Evolutionary conservation across 1,284 basidiomycete genomes (phyloP), one percentile per base, ranked within the genome.

Genomic region (Boletus smithii): DNA sequence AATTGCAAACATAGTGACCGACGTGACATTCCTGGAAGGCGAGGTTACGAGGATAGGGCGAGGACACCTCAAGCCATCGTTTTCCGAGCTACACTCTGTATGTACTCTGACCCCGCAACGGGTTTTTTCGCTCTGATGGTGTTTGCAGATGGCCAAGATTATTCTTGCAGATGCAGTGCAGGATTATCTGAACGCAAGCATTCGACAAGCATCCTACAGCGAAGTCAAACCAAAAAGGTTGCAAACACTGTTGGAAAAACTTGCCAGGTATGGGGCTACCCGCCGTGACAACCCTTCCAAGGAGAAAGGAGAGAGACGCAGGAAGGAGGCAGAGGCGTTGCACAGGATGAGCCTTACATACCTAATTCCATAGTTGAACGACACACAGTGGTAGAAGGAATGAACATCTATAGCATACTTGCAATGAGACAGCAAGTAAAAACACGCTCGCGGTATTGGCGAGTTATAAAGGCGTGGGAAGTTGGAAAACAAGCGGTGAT

Each of bases 1-100:
- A 1, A 76, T 95, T 35, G 80, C 84, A 20, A 93, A 92, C 58
- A 79, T 95, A 38, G 70, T 88, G 35, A 79, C 88, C 33, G 92
- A 95, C 59, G 79, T 93, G 44, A 81, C 83, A 49, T 95, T 94
- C 66, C 75, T 95, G 48, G 89, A 95, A 55, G 80, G 82, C 16
- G 88, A 92, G 60, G 80, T 94, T 56, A 82, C 80, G 56, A 73
- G 81, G 31, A 82, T 88, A 48, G 87, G 85, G 27, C 77, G 85
- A 57, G 69, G 76, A 1, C 82, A 88, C 56, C 73, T 95, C 18
- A 77, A 76, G 42, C 71, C 79, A n/a, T 84, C 85, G 8, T 95
- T 97, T 63, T 68, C 74, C 23, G 93, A 95, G 66, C 72, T 97
- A 47, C 85, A 85, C 44, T 73, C 81, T 58, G 94, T 93, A 66